These are phyloP conservation scores for Puccinia triticina DNA, from an alignment of 1,284 basidiomycete species.

Conservation along the genomic window DNA sequence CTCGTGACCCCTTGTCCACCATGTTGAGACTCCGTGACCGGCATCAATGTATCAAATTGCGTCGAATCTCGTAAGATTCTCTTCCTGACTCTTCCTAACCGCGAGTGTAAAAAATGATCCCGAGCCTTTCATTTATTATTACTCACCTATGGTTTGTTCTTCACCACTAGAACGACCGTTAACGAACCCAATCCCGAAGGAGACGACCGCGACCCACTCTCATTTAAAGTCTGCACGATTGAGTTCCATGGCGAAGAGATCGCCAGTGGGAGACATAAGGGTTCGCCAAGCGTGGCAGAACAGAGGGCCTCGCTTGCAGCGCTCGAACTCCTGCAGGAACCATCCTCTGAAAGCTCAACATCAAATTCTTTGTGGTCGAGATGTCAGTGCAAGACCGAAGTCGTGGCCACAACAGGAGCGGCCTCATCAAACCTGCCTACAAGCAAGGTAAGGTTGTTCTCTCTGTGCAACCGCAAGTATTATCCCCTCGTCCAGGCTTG, in stretches of 20 bases:
- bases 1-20: conserved; percentile 38
- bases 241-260: conserved; percentile 44
- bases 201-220: conserved; percentile 1
- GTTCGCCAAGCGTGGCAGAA: conserved; percentile 37
- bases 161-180: not conserved
- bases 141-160: not conserved
- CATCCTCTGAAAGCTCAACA: not conserved
- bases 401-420: not conserved
- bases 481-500: too few species aligned
- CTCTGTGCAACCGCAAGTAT: too few species aligned
- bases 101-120: too few species aligned
- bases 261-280: conserved; percentile 16
- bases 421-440: not conserved
- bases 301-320: conserved; percentile 40
- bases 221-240: conserved; percentile 24
- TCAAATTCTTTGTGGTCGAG: not conserved
- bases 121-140: not conserved
- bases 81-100: not conserved
- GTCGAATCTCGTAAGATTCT: conserved; percentile 16
- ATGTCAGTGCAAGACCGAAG: conserved; percentile 7
- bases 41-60: conserved; percentile 15
- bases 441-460: not conserved
- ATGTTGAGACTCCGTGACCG: conserved; percentile 34
- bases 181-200: not conserved
- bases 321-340: conserved; percentile 13